These are phyloP conservation scores for Boletus coccyginus DNA, from an alignment of 768 basidiomycete genomes.

Conservation along the genomic window DNA sequence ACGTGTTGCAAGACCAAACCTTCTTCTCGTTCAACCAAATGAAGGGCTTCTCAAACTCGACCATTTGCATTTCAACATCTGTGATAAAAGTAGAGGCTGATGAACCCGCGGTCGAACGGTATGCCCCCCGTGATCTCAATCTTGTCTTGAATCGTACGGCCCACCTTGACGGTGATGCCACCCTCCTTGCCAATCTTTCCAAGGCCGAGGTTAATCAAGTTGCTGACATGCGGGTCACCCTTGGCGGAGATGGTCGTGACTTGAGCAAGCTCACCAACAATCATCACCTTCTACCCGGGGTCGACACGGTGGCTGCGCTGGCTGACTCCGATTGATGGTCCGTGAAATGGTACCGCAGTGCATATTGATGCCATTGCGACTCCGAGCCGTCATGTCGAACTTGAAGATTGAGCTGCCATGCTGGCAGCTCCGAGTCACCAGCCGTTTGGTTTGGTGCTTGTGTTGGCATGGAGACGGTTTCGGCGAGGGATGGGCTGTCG, in stretches of 20 bases:
- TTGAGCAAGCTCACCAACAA: constrained; percentile 96
- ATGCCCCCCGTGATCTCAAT: constrained; percentile 99
- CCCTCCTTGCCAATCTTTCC: constrained; percentile 99
- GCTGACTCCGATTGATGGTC: too few species aligned
- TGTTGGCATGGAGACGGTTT: too few species aligned
- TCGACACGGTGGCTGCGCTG: too few species aligned
- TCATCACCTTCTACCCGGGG: constrained; percentile 96
- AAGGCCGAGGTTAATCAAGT: constrained; percentile 98
- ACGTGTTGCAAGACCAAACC: constrained; percentile 85
- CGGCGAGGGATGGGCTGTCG: too few species aligned
- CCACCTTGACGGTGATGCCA: constrained; percentile 99
- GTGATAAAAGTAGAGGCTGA: constrained; percentile 94
- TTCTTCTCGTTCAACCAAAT: constrained; percentile 96
- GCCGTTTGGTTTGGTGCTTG: too few species aligned
- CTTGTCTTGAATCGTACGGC: constrained; percentile 94
- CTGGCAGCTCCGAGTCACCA: too few species aligned
- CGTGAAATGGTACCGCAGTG: too few species aligned
- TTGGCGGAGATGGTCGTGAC: constrained; percentile 94
- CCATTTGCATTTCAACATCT: constrained; percentile 92
- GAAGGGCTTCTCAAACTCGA: constrained; percentile 94
- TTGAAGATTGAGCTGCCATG: too few species aligned
- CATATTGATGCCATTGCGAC: too few species aligned
- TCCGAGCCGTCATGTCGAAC: too few species aligned
- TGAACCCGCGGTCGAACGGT: constrained; percentile 98
- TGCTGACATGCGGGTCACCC: constrained; percentile 76